Evolutionary conservation across 768 basidiomycete genomes (phyloP).

Genomic region (Rhodosporidiobolus sp.): DNA sequence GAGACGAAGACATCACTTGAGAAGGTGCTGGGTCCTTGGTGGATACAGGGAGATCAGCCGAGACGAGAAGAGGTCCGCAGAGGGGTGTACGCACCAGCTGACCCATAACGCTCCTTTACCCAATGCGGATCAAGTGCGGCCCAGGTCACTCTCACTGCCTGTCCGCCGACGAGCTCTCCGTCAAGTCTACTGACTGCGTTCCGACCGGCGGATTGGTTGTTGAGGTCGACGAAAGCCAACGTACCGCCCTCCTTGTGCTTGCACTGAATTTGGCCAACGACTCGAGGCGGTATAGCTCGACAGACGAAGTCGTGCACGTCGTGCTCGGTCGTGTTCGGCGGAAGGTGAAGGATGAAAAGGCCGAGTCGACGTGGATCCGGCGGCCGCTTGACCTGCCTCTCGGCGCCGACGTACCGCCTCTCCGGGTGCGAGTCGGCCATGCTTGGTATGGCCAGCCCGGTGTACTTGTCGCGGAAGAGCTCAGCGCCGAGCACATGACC

Average conservation of each 20-base stretch:
- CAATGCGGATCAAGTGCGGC: not conserved
- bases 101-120: not conserved
- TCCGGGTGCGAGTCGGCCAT: not conserved
- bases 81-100: not conserved
- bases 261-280: not conserved
- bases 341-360: not conserved
- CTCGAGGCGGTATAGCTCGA: fast-evolving
- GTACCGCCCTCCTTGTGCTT: not conserved
- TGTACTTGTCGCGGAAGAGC: not conserved
- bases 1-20: too few relatives aligned
- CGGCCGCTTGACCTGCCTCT: not conserved
- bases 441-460: not conserved
- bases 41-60: too few relatives aligned
- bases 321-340: not conserved
- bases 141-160: not conserved
- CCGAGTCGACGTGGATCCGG: not conserved
- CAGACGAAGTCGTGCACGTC: not conserved
- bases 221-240: not conserved
- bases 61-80: too few relatives aligned
- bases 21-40: too few relatives aligned
- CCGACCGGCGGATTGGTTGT: not conserved
- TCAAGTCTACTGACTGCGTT: not conserved
- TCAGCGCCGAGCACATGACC: not conserved
- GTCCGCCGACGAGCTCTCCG: not conserved
- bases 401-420: not conserved